Conservation (phyloP, 768 basidiomycete genomes). For the Leccinum fibrillosum region DNA sequence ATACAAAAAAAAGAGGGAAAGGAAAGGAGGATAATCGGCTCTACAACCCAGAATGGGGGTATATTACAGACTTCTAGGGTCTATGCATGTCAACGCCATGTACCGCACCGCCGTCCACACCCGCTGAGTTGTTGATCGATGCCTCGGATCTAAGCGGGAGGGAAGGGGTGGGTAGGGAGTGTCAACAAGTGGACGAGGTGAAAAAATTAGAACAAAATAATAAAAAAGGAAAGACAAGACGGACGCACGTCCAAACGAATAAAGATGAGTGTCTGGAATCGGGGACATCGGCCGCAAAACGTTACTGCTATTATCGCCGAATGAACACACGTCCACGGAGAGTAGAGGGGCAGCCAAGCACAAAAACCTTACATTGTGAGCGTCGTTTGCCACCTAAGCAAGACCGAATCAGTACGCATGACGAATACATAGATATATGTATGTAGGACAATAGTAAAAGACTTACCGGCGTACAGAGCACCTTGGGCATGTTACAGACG, state of each 20-base stretch:
- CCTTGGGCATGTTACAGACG: constrained; percentile 14
- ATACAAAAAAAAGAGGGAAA: not conserved
- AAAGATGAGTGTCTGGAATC: not conserved
- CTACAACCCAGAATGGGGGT: not conserved
- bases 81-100: not conserved
- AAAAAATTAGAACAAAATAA: not conserved
- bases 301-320: not conserved
- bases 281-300: not conserved
- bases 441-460: not conserved
- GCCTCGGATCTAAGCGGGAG: not conserved
- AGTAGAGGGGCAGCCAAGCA: not conserved
- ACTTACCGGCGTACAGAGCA: constrained; percentile 7
- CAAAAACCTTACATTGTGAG: constrained; percentile 7
- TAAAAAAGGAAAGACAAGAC: not conserved
- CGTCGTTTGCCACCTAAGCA: constrained; percentile 2
- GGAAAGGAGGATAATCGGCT: not conserved
- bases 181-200: not conserved
- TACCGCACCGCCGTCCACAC: not conserved
- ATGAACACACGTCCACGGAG: not conserved
- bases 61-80: not conserved
- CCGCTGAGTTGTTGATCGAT: not conserved
- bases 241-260: constrained; percentile 4
- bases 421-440: not conserved
- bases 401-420: not conserved
- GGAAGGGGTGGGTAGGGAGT: not conserved